phyloP scores from a whole-genome alignment of 2,329 filamentous ascomycete species.

The Epicoccum nigrum region DNA sequence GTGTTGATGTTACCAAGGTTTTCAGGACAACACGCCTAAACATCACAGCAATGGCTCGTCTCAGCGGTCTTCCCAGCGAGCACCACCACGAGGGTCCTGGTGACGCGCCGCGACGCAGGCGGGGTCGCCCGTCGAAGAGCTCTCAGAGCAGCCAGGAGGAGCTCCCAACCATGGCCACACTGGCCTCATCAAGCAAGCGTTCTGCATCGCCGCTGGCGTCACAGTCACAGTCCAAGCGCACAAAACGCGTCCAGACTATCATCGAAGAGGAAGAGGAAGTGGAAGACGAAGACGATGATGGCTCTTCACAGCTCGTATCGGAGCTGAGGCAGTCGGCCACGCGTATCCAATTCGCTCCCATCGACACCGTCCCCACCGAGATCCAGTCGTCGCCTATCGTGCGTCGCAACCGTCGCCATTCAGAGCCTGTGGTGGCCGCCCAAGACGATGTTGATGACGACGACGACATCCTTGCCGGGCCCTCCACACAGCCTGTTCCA shows the following conservation, averaged over 20 bases:
- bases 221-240: constrained; percentile 39
- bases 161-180: not conserved
- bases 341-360: constrained; percentile 27
- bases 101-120: constrained; percentile 41
- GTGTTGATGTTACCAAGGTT: constrained; percentile 4
- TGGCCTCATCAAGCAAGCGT: constrained; percentile 31
- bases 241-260: constrained; percentile 37
- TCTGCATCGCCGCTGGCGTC: constrained; percentile 36
- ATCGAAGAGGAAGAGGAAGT: constrained; percentile 19
- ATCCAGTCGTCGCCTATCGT: constrained; percentile 22
- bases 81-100: constrained; percentile 45
- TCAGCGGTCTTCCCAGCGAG: constrained; percentile 44
- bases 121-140: constrained; percentile 37
- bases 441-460: constrained; percentile 27
- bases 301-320: constrained; percentile 35
- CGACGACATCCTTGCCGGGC: constrained; percentile 26
- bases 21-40: constrained; percentile 6
- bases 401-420: constrained; percentile 41
- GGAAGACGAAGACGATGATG: constrained; percentile 34
- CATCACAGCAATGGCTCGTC: constrained; percentile 37
- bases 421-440: constrained; percentile 38
- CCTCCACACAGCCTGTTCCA: constrained; percentile 34
- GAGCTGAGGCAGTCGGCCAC: constrained; percentile 41
- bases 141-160: constrained; percentile 25
- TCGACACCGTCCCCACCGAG: constrained; percentile 20